Evolutionary conservation across 2,329 filamentous ascomycete genomes (phyloP), one percentile per base, ranked within the genome.

Genomic region (Pseudohalonectria lignicola): DNA sequence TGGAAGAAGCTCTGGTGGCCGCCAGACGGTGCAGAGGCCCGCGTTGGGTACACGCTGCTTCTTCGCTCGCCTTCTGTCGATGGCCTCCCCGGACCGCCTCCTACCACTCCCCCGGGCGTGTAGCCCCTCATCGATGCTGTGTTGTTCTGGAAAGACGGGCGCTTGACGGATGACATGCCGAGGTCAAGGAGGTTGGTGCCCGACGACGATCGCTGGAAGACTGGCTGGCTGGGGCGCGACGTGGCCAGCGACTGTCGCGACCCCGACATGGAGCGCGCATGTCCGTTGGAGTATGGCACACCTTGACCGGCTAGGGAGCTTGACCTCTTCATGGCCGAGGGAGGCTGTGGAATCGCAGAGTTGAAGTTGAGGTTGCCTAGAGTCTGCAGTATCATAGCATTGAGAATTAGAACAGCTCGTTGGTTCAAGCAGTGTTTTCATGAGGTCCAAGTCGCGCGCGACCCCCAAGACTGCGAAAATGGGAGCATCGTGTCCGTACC

Each of bases 1-100:
- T 88, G 83, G 60, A 98, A 98, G 67, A 98, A 96, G 44, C 86
- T 94, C 58, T 95, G 88, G 49, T 92, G 85, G 36, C 68, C 56
- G 28, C 68, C 74, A 48, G 76, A 71, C n/a, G 76, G 39, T 19
- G 23, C 34, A 21, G 19, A 20, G 11, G 11, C 32, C n/a, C 83
- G 74, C 4, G 67, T 53, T 49, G 76, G 74, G 62, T 86, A 78
- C 47, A 95, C 80, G 55, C 90, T 96, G 64, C 90, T 96, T 46
- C 92, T 59, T 51, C 84, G 65, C 42, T 79, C 69, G 59, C 67
- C 53, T 54, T 65, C 72, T 49, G 62, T 64, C 45, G 66, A 70
- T 54, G 63, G 60, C 58, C 69, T 56, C 34, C 57, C 54, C 12
- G 25, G 17, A 12, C 8, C 34, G 4, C 34, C 34, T n/a, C n/a